Percentiles rank a stretch among this genome's conserved stretches.
phyloP scores from a whole-genome alignment of 441 rosid genomes.

The Manihot esculenta region DNA sequence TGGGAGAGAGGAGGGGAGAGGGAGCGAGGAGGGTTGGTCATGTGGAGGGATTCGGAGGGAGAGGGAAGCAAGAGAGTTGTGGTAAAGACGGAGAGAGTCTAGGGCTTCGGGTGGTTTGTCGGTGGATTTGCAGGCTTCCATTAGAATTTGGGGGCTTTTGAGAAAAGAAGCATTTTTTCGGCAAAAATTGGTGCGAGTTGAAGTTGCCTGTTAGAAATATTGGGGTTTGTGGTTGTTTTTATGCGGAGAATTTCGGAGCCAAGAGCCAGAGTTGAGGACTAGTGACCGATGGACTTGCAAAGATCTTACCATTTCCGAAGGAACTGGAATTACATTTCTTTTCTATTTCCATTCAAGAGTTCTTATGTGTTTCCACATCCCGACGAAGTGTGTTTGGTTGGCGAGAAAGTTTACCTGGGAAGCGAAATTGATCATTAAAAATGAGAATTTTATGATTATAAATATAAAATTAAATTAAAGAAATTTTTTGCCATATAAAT shows the following conservation, averaged over 20 bases:
- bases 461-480: no score
- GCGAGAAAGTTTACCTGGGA: neutral
- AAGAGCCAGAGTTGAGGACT: neutral
- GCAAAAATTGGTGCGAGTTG: neutral
- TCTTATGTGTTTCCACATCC: neutral
- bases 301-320: neutral
- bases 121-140: neutral
- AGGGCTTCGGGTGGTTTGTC: conserved; percentile 36
- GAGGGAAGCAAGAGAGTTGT: conserved; percentile 19
- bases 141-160: neutral
- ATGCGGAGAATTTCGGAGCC: conserved; percentile 1
- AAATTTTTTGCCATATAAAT: no score
- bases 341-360: neutral
- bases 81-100: conserved; percentile 52
- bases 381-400: neutral
- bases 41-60: conserved; percentile 32
- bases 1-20: conserved; percentile 36
- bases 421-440: no score
- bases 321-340: neutral
- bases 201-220: neutral
- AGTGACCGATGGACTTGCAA: neutral
- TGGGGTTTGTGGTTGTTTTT: neutral
- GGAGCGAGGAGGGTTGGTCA: conserved; percentile 28
- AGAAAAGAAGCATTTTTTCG: conserved; percentile 16
- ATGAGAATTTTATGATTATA: no score